Evolutionary conservation across 495 filamentous ascomycete genomes (phyloP), one percentile per base, ranked within the genome.

Genomic region (Xylaria palmicola): DNA sequence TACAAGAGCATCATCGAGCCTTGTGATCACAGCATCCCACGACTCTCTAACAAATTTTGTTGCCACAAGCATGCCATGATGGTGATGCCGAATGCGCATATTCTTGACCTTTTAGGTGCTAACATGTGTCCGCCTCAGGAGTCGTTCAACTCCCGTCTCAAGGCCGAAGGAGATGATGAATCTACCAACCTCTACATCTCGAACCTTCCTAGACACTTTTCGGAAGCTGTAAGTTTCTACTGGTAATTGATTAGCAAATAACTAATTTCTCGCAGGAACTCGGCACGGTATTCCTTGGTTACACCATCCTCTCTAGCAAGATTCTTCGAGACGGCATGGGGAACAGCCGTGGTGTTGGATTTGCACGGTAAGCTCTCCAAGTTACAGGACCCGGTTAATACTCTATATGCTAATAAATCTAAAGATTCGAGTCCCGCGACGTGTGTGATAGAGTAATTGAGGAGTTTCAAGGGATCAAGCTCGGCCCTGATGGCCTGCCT

Each of bases 131-230:
- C 47, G 12, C 32, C 17, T 54, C 51, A 97, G 90, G 92, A 97
- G 76, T 96, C 92, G 10, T 96, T 97, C 77, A 98, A 98, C 69
- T 88, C 91, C 60, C 89, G 94, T 63, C 88, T 99, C 48, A 96
- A 97, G 77, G 91, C 91, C 48, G 85, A 97, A 62, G 88, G 90
- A 52, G 91, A 98, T 69, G 87, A 86, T 36, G 64, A 72, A 32
- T 97, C 94, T 47, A 97, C 93, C 56, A 99, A 99, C 67, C 85
- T 99, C 48, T 99, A 99, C 69, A 88, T 97, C 50, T 98, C 94
- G 13, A 98, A 98, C 74, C 83, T 99, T 41, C 94, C 95, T 6
- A 88, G 88, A 67, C 84, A 86, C 60, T 90, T 95, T 83, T 93
- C 88, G 47, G 94, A 98, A 76, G 85, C 90, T 63, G 92, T 92